A percentile compares a stretch with the other conserved stretches of the same genome.
Evolutionary conservation across 2,329 filamentous ascomycete species (phyloP).

Genomic region (Sporothrix euskadiensis): DNA sequence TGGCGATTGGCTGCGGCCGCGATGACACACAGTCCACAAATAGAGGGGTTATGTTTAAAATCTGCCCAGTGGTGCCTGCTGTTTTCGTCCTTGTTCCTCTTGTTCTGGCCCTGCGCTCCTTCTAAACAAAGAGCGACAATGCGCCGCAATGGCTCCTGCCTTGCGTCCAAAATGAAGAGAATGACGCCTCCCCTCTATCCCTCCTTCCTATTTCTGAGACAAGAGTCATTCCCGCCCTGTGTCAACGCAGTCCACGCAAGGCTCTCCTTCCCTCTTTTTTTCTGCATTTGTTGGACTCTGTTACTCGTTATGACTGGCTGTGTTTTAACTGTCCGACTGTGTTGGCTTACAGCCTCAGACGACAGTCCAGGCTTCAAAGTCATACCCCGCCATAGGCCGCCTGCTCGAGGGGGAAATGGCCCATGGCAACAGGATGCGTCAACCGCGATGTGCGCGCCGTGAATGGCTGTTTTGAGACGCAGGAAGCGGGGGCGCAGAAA

Average conservation of each 20-base stretch:
- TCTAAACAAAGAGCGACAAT: background rate
- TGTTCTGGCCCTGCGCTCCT: background rate
- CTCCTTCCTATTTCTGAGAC: background rate
- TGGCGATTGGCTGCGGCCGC: constrained; percentile 23
- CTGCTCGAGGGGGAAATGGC: background rate
- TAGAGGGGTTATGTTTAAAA: constrained; percentile 26
- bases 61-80: constrained; percentile 18
- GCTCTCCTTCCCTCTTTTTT: background rate
- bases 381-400: background rate
- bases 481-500: background rate
- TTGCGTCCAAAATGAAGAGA: background rate
- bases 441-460: background rate
- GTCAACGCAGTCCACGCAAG: background rate
- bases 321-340: background rate
- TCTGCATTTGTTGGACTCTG: background rate
- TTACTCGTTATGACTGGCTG: background rate
- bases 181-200: background rate
- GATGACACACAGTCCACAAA: constrained; percentile 28
- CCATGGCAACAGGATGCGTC: background rate
- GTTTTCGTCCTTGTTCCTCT: constrained; percentile 16
- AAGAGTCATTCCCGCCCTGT: background rate
- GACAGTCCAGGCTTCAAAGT: background rate
- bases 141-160: background rate
- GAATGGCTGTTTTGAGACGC: background rate
- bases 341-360: background rate